Evolutionary conservation across 352 stramenopile genomes (phyloP).

Genomic region (Thraustochytrium striatum): DNA sequence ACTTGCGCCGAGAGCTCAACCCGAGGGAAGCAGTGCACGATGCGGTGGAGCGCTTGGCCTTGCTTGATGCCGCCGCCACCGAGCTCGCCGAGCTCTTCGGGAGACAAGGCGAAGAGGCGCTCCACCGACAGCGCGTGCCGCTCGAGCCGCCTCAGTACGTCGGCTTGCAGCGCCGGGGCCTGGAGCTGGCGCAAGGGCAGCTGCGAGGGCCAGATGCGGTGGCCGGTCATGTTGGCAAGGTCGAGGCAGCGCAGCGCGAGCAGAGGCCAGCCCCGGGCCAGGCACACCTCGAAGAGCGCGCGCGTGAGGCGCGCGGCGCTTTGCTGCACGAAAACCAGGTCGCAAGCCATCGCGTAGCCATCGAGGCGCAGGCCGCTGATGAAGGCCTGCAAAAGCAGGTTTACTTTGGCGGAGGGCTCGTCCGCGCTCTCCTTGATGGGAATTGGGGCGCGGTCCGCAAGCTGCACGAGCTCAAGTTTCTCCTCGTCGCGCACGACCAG

Average conservation of each 20-base stretch:
- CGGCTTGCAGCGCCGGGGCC: slow-evolving; percentile 77
- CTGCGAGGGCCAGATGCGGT: slow-evolving; percentile 95
- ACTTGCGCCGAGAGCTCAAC: slow-evolving; percentile 92
- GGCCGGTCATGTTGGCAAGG: slow-evolving; percentile 99
- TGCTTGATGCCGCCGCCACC: slow-evolving; percentile 68
- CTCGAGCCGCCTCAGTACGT: slow-evolving; percentile 92
- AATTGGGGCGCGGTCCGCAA: slow-evolving; percentile 94
- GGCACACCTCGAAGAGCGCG: slow-evolving; percentile 94
- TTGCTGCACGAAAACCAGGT: slow-evolving; percentile 98
- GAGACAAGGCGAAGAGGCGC: slow-evolving; percentile 92
- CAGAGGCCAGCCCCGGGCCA: slow-evolving; percentile 88
- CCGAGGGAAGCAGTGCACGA: slow-evolving; percentile 97
- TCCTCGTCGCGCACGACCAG: slow-evolving; percentile 97
- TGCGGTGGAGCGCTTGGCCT: slow-evolving; percentile 93
- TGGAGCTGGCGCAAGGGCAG: slow-evolving; percentile 93
- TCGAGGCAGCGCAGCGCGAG: slow-evolving; percentile 89
- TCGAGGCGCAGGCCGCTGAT: slow-evolving; percentile 95
- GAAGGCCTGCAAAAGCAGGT: slow-evolving; percentile 98
- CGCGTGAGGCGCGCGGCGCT: slow-evolving; percentile 95
- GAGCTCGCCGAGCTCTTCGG: slow-evolving; percentile 88
- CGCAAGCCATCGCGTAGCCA: slow-evolving; percentile 94
- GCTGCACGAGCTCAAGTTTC: slow-evolving; percentile 94
- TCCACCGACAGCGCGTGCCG: slow-evolving; percentile 98
- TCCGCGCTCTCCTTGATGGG: slow-evolving; percentile 92
- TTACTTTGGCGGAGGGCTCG: slow-evolving; percentile 91